Conservation (phyloP, 768 basidiomycete genomes). For the Coprinellus micaceus region DNA sequence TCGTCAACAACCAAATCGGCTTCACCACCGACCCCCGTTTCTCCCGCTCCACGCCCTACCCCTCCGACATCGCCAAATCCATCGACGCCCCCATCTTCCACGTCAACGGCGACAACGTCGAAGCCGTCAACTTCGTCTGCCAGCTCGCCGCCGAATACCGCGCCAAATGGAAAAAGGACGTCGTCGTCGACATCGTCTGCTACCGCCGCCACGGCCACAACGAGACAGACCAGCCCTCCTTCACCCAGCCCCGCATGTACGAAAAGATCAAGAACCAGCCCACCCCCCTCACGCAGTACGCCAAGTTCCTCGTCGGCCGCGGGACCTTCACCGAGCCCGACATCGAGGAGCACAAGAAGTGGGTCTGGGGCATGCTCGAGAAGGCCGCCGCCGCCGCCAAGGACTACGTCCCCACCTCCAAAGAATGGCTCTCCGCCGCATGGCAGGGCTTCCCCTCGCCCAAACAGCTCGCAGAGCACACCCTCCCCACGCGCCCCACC, state of each 20-base stretch:
- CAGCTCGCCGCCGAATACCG: slow-evolving; percentile 97
- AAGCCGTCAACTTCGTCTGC: slow-evolving; percentile 98
- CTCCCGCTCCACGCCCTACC: slow-evolving; percentile 95
- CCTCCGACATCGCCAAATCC: slow-evolving; percentile 96
- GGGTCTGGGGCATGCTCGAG: slow-evolving; percentile 99
- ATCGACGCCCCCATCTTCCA: slow-evolving; percentile 99
- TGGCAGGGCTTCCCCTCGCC: slow-evolving; percentile 99
- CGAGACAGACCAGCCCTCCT: slow-evolving; percentile 97
- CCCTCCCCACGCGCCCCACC: slow-evolving; percentile 87
- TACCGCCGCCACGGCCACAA: slow-evolving; percentile 99
- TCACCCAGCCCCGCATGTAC: slow-evolving; percentile 99
- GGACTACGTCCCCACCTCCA: slow-evolving; percentile 90
- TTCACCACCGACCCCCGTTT: slow-evolving; percentile 99
- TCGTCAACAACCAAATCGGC: slow-evolving; percentile 99
- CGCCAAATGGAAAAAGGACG: slow-evolving; percentile 98
- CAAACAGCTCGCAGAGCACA: slow-evolving; percentile 87
- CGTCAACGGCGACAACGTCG: slow-evolving; percentile 97
- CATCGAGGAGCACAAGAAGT: slow-evolving; percentile 96
- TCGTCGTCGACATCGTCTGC: slow-evolving; percentile 97
- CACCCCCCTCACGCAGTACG: slow-evolving; percentile 87
- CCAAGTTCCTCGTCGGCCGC: slow-evolving; percentile 84
- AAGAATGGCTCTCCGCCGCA: slow-evolving; percentile 96
- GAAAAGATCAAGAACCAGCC: slow-evolving; percentile 92
- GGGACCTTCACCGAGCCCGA: slow-evolving; percentile 94
- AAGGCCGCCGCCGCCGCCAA: slow-evolving; percentile 91